Evolutionary conservation across 495 filamentous ascomycete genomes (phyloP), one percentile per base, ranked within the genome.

Genomic region (Neurospora sp.): DNA sequence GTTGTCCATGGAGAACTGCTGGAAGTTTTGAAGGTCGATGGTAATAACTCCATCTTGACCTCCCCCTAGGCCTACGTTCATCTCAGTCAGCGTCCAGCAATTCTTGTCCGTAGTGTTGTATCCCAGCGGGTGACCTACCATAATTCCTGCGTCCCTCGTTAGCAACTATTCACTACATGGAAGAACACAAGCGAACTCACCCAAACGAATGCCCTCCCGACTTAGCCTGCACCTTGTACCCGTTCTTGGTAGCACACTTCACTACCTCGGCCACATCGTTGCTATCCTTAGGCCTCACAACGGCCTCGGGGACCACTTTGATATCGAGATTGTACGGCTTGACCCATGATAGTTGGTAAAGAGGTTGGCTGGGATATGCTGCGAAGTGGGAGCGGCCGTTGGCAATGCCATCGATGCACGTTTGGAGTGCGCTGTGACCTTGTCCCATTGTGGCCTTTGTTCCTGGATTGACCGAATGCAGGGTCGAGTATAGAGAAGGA

Each of bases 131-230:
- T 35, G 31, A 71, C 77, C 70, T 78, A 81, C 82, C 81, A 61
- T 78, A 81, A 69, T 82, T 81, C 69, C 80, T 82, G 46, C 2
- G 18, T 5, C 2, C 0, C 16, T 11, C 14, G 69, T 77, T 71
- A 78, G 76, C 71, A 61, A 72, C 35, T 1, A 53, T 41, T 10
- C 11, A 40, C 8, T 5, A 3, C 41, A 40, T 68, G n/a, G 5
- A 10, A 27, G n/a, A 22, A 5, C 1, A 1, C 3, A 3, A 61
- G 27, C 40, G 27, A 37, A 71, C 84, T 72, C 74, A 86, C 84
- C 79, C 84, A 81, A 91, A 93, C 16, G 89, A 92, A 77, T 94
- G 93, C 1, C 93, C 93, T 16, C 92, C 92, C 46, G 88, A 88
- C 75, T 85, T 88, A 11, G 91, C 84, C 74, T 92, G 91, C 27